These are phyloP conservation scores for Orbilia quercus DNA, from an alignment of 2,329 filamentous ascomycete species.

Conservation along the genomic window DNA sequence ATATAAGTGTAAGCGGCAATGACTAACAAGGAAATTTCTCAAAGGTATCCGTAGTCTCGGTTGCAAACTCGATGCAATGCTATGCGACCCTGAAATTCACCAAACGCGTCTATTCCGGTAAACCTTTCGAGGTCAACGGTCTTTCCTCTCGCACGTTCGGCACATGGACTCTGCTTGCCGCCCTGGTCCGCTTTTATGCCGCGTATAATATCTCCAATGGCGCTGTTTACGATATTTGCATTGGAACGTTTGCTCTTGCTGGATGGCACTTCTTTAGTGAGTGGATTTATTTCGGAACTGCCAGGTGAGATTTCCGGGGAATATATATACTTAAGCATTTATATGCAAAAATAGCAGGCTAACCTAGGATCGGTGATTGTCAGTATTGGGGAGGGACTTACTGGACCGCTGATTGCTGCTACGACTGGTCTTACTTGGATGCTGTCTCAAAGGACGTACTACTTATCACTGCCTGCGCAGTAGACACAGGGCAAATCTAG, in stretches of 20 bases:
- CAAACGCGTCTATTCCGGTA: conserved; percentile 82
- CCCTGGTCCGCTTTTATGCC: conserved; percentile 81
- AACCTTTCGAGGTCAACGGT: conserved; percentile 63
- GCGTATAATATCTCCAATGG: conserved; percentile 81
- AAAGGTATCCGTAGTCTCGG: conserved; percentile 82
- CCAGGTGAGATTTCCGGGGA: conserved; percentile 61
- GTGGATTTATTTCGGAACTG: conserved; percentile 81
- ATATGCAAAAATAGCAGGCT: background rate
- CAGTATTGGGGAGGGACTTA: conserved; percentile 67
- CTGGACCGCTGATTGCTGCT: conserved; percentile 71
- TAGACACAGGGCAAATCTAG: no score
- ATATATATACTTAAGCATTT: no score
- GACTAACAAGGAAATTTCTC: background rate
- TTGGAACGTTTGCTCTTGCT: conserved; percentile 84
- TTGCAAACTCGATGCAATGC: conserved; percentile 86
- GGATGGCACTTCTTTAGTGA: conserved; percentile 82
- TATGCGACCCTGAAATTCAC: conserved; percentile 84
- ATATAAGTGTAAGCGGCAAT: background rate
- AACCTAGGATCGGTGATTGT: background rate
- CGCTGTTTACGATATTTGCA: conserved; percentile 79
- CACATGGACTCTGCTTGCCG: conserved; percentile 85
- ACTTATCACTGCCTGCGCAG: conserved; percentile 34
- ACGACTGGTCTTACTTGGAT: conserved; percentile 72
- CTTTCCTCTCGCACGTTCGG: conserved; percentile 84
- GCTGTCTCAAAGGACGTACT: conserved; percentile 59